Conservation (phyloP, 1,284 basidiomycete species). For the Cutaneotrichosporon sp. region DNA sequence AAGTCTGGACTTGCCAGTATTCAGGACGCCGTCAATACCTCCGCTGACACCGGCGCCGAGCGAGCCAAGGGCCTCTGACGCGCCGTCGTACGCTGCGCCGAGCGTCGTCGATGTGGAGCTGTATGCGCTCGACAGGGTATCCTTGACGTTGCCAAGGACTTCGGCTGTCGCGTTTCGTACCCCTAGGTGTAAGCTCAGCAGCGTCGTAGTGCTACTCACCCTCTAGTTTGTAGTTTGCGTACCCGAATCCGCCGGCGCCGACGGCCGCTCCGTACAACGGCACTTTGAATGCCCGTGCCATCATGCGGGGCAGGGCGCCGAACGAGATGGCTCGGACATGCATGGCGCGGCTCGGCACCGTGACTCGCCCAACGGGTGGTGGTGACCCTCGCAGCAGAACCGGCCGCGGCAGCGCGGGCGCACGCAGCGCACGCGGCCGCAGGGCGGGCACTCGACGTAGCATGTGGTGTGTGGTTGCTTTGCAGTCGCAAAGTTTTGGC, state of each 20-base stretch:
- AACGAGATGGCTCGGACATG: slow-evolving; percentile 75
- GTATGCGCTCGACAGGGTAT: slow-evolving; percentile 38
- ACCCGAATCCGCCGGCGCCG: slow-evolving; percentile 81
- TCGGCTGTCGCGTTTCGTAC: slow-evolving; percentile 44
- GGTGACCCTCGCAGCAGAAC: neutral
- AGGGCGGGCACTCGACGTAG: slow-evolving; percentile 14
- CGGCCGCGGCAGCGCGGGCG: neutral
- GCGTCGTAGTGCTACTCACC: slow-evolving; percentile 56
- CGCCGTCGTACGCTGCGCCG: slow-evolving; percentile 25
- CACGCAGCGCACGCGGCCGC: slow-evolving; percentile 11
- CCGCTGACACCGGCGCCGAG: slow-evolving; percentile 16
- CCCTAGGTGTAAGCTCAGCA: slow-evolving; percentile 15
- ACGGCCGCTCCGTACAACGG: slow-evolving; percentile 78
- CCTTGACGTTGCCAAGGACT: slow-evolving; percentile 30
- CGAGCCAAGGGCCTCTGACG: slow-evolving; percentile 16
- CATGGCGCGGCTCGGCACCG: slow-evolving; percentile 20
- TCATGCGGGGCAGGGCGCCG: slow-evolving; percentile 71
- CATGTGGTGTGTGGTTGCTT: slow-evolving; percentile 1
- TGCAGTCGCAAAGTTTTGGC: neutral
- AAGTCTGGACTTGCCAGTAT: slow-evolving; percentile 25
- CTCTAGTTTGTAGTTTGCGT: slow-evolving; percentile 90
- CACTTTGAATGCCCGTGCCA: slow-evolving; percentile 74
- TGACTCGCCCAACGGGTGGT: slow-evolving; percentile 7
- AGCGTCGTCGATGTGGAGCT: slow-evolving; percentile 30
- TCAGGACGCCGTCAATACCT: slow-evolving; percentile 16